phyloP scores from a whole-genome alignment of 2,329 filamentous ascomycete species.

The Sphaerostilbella broomeana region DNA sequence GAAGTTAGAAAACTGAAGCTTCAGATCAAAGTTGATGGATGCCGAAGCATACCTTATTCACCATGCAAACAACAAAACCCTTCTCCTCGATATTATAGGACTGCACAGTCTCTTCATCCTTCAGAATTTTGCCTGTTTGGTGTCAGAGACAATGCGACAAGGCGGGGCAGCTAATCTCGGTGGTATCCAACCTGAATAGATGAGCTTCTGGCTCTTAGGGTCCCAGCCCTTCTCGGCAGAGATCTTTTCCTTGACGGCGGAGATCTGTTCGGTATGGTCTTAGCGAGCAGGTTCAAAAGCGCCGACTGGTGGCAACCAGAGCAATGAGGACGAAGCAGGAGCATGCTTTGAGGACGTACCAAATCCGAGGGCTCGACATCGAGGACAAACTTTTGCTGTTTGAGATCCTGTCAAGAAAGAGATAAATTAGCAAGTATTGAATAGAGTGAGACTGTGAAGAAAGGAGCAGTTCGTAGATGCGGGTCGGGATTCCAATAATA shows the following conservation, averaged over 20 bases:
- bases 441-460: not conserved
- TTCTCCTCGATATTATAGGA: constrained; percentile 99
- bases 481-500: too few species aligned
- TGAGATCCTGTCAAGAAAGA: constrained; percentile 65
- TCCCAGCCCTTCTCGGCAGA: constrained; percentile 91
- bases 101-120: constrained; percentile 94
- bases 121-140: constrained; percentile 82
- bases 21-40: too few species aligned
- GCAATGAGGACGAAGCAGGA: constrained; percentile 16
- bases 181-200: constrained; percentile 76
- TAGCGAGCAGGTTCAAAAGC: constrained; percentile 8
- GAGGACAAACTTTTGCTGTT: constrained; percentile 97
- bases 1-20: not conserved
- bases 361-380: constrained; percentile 89
- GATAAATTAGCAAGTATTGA: not conserved
- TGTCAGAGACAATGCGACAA: constrained; percentile 19
- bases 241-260: constrained; percentile 87
- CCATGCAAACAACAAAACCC: constrained; percentile 98
- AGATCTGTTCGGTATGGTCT: constrained; percentile 53
- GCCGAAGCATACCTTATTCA: constrained; percentile 70
- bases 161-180: constrained; percentile 1
- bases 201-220: constrained; percentile 83
- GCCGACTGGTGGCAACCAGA: constrained; percentile 9
- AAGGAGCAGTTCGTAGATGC: too few species aligned
- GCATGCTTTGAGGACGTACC: constrained; percentile 55